These are phyloP conservation scores for Termitomyces sp. DNA, from an alignment of 1,284 basidiomycete species.

Conservation along the genomic window DNA sequence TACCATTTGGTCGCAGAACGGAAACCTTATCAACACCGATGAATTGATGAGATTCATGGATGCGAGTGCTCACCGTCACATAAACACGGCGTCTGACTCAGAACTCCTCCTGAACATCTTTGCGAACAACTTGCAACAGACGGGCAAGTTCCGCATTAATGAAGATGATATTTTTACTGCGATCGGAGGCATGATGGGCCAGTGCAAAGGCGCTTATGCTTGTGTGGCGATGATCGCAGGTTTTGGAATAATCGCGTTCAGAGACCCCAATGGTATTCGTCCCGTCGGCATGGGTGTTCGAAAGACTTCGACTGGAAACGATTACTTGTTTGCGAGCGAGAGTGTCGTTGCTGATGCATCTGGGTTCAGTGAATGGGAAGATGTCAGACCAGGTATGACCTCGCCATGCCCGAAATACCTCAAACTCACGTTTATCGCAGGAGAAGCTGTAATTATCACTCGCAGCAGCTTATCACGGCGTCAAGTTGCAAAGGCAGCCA, in stretches of 20 bases:
- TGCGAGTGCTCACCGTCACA: conserved; percentile 94
- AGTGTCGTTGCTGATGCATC: conserved; percentile 94
- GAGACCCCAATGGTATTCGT: conserved; percentile 98
- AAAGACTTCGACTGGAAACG: conserved; percentile 52
- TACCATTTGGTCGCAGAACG: conserved; percentile 62
- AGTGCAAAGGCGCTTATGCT: conserved; percentile 91
- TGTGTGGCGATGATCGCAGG: conserved; percentile 98
- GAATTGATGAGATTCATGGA: conserved; percentile 90
- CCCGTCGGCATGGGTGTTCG: conserved; percentile 83
- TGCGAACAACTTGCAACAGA: conserved; percentile 96
- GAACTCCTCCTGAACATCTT: conserved; percentile 97
- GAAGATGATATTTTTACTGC: conserved; percentile 99
- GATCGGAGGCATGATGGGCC: conserved; percentile 83
- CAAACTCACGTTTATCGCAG: conserved; percentile 32
- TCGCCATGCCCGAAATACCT: conserved; percentile 2
- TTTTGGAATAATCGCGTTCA: conserved; percentile 97
- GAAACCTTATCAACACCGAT: conserved; percentile 94
- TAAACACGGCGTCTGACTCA: conserved; percentile 98
- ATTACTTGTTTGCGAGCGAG: conserved; percentile 94
- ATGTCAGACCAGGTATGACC: conserved; percentile 79
- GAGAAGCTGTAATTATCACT: conserved; percentile 95
- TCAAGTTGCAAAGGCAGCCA: conserved; percentile 63
- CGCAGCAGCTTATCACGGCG: conserved; percentile 69
- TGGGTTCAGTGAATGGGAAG: conserved; percentile 89
- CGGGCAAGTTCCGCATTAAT: conserved; percentile 99